phyloP scores from a whole-genome alignment of 2,329 filamentous ascomycete species.

The Sporothrix pallida region DNA sequence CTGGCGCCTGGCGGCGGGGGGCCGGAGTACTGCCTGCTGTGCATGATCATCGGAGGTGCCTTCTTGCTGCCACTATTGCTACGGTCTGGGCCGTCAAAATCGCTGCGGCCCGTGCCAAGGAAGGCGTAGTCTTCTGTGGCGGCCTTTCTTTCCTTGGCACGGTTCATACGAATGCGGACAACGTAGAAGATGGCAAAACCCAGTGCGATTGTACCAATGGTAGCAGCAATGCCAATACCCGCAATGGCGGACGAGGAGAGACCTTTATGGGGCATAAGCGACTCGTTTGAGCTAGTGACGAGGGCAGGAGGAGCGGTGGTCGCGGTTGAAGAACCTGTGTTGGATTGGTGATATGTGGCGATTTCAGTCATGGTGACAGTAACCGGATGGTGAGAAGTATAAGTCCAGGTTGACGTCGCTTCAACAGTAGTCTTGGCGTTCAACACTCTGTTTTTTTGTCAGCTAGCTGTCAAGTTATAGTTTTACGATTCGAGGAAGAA shows the following conservation, averaged over 20 bases:
- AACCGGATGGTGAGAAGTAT: constrained; percentile 33
- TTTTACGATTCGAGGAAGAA: neutral
- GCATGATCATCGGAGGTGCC: constrained; percentile 1
- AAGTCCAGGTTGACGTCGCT: constrained; percentile 38
- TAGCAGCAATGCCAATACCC: constrained; percentile 38
- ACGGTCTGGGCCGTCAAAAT: neutral
- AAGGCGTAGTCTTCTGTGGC: constrained; percentile 45
- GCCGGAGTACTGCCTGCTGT: constrained; percentile 33
- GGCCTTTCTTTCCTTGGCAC: constrained; percentile 3
- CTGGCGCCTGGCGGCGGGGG: constrained; percentile 31
- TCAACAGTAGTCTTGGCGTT: constrained; percentile 37
- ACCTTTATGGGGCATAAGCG: neutral
- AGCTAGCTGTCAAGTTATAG: neutral
- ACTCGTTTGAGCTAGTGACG: neutral
- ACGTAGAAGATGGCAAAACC: constrained; percentile 27
- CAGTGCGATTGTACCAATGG: constrained; percentile 27
- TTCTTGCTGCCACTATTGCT: constrained; percentile 8
- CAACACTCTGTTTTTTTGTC: constrained; percentile 30
- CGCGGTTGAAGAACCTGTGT: neutral
- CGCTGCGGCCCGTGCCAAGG: constrained; percentile 46
- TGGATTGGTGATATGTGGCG: constrained; percentile 22
- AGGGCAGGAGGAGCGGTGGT: constrained; percentile 22
- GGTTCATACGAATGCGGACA: constrained; percentile 26
- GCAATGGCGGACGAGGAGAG: constrained; percentile 37
- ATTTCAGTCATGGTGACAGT: constrained; percentile 37